Evolutionary conservation across 495 filamentous ascomycete genomes (phyloP).

Genomic region (Copromyces sp.): DNA sequence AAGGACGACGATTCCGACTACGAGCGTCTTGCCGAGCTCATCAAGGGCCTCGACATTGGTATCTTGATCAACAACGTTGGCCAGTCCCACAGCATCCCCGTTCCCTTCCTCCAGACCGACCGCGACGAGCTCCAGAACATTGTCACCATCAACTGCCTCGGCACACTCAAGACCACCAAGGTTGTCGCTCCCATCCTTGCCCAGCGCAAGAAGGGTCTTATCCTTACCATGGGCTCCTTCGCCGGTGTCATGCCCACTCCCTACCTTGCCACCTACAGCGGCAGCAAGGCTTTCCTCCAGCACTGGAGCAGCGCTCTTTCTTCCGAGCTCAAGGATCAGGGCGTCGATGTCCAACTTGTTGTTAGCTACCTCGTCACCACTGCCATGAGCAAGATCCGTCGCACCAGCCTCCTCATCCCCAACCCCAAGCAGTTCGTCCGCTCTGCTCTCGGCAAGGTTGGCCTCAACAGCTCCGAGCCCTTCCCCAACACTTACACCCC

Average conservation of each 20-base stretch:
- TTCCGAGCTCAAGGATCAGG: conserved; percentile 66
- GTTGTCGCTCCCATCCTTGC: conserved; percentile 79
- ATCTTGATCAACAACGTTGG: conserved; percentile 97
- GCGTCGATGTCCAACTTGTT: conserved; percentile 76
- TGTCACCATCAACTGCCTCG: conserved; percentile 86
- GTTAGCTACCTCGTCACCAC: conserved; percentile 86
- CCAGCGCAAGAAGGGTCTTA: conserved; percentile 70
- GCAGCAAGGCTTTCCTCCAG: conserved; percentile 96
- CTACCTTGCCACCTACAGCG: conserved; percentile 90
- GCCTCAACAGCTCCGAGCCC: conserved; percentile 60
- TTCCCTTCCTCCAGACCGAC: conserved; percentile 71
- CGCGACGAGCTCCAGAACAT: conserved; percentile 76
- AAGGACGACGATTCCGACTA: conserved; percentile 68
- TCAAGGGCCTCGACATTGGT: conserved; percentile 67
- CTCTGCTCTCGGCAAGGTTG: conserved; percentile 69
- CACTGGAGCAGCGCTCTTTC: conserved; percentile 87
- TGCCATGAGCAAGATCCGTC: conserved; percentile 92
- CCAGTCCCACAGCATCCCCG: conserved; percentile 83
- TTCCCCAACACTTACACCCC: conserved; percentile 79
- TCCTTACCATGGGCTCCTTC: conserved; percentile 96
- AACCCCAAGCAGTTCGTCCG: conserved; percentile 74
- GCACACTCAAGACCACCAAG: conserved; percentile 77
- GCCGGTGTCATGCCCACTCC: conserved; percentile 86
- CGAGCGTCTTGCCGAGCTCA: conserved; percentile 51
- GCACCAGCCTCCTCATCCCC: conserved; percentile 64